Base-by-base conservation (phyloP, 495 filamentous ascomycete species). In the Penicillium paradoxum region DNA sequence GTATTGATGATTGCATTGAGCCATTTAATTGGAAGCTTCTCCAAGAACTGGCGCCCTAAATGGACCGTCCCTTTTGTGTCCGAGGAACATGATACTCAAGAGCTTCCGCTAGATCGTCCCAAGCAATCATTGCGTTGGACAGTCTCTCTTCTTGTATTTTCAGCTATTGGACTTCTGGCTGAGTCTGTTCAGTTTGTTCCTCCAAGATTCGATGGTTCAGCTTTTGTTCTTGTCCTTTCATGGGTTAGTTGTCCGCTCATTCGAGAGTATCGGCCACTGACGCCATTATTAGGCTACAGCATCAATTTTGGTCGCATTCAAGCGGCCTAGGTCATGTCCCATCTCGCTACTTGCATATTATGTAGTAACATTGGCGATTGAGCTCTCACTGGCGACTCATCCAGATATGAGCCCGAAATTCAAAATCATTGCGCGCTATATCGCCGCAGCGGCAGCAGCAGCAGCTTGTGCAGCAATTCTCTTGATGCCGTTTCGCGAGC, bases 401-500 rank as follows among this genome's bases (percentile, higher is more conserved):
- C 45, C 49, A 25, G 45, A 60, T 37, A 37, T 50, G 1, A 54
- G 54, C 32, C 54, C 67, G 2, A 52, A 56, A 6, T 54, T 58
- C n/a, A 63, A 71, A 13, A 54, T 71, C 21, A 56, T 75, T 49
- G 60, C 75, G 15, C 67, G 70, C 21, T 65, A 75, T 36, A 47
- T 77, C 19, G 69, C 72, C 3, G 66, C 76, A 11, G 46, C 67
- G 0, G 61, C 77, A 10, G 74, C 79, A 2, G 38, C 81, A 8
- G 49, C 56, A 9, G 69, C 57, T 8, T 70, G 85, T 34, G 40
- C 74, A 10, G 53, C 81, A 13, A 84, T 89, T 45, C 62, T 89
- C 18, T 63, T 75, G 17, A 92, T 91, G 88, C 88, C 89, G 15
- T 65, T 91, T 53, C 78, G 89, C 47, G 75, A 86, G 43, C 79